Evolutionary conservation across 2,329 filamentous ascomycete genomes (phyloP), one percentile per base, ranked within the genome.

Genomic region (Talaromyces sp.): DNA sequence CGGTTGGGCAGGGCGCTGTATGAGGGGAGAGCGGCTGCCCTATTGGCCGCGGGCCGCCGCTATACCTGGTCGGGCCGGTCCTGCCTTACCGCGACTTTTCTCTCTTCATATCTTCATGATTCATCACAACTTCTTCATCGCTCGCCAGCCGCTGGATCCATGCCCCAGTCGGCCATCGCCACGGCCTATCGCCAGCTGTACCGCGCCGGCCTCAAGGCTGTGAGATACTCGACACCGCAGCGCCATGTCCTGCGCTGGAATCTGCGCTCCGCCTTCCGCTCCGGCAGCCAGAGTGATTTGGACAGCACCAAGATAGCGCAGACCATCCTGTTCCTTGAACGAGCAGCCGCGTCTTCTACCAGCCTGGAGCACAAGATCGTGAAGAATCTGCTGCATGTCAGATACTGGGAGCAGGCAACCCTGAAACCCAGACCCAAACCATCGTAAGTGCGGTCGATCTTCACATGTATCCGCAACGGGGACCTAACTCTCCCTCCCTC

Each of bases 161-260:
- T 62, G 61, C 61, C 71, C 59, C 65, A 65, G 58, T 66, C 68
- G 64, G 68, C 69, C 10, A 66, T 86, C 54, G 60, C 82, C 61
- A 76, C 78, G 66, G 82, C 83, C 57, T 88, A 88, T 70, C 82
- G 86, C 63, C 78, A 82, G 60, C 75, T 88, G 50, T 84, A 83
- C 66, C 80, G 82, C 30, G 77, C 80, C 33, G 76, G 79, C 8
- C 74, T 87, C 23, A 79, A 80, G 58, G 83, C 83, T 3, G 75
- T 87, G 59, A 81, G 83, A 61, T 86, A 84, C 72, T 81, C 85
- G 1, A 81, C 78, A 55, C 86, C 86, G 10, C 79, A 81, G 23
- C 83, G 85, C 59, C 81, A 82, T 72, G 79, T 82, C 2, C 70
- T 86, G 18, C 80, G 79, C 57, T 73, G 79, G 57, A 76, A 73